Evolutionary conservation across 192 early-diverging fungal genomes (phyloP).

Genomic region (Entophlyctis helioformis): DNA sequence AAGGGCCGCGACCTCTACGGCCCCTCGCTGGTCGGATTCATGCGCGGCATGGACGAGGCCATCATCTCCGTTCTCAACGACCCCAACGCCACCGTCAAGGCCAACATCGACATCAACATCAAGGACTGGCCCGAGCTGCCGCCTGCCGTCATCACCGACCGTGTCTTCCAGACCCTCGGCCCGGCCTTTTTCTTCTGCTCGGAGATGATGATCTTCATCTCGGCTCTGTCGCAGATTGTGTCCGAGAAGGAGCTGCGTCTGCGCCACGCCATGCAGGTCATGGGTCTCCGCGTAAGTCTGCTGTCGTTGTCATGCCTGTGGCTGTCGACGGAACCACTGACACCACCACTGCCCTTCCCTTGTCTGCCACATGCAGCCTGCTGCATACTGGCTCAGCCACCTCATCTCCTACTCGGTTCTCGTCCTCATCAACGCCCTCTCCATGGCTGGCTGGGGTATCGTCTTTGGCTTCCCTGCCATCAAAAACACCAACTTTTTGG

Average conservation of each 20-base stretch:
- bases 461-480: constrained; percentile 53
- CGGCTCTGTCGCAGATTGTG: constrained; percentile 55
- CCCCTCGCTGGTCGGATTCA: constrained; percentile 39
- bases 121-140: constrained; percentile 63
- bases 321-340: too few species aligned
- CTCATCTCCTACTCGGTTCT: constrained; percentile 44
- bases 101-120: constrained; percentile 32
- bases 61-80: constrained; percentile 23
- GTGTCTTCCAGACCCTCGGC: constrained; percentile 44
- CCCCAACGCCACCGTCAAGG: constrained; percentile 3
- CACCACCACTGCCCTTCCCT: background rate
- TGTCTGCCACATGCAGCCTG: background rate
- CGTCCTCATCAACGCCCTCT: constrained; percentile 43
- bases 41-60: constrained; percentile 60
- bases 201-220: constrained; percentile 51
- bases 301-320: too few species aligned
- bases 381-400: constrained; percentile 56
- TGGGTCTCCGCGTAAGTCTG: constrained; percentile 50
- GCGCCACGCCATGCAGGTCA: constrained; percentile 62
- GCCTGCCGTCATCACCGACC: constrained; percentile 31
- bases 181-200: constrained; percentile 46
- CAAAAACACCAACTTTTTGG: constrained; percentile 44
- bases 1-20: constrained; percentile 55
- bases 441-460: constrained; percentile 44
- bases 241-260: constrained; percentile 61